Percentiles rank a stretch among this genome's conserved stretches.
phyloP scores from a whole-genome alignment of 2,329 filamentous ascomycete genomes.

The Epicoccum nigrum region DNA sequence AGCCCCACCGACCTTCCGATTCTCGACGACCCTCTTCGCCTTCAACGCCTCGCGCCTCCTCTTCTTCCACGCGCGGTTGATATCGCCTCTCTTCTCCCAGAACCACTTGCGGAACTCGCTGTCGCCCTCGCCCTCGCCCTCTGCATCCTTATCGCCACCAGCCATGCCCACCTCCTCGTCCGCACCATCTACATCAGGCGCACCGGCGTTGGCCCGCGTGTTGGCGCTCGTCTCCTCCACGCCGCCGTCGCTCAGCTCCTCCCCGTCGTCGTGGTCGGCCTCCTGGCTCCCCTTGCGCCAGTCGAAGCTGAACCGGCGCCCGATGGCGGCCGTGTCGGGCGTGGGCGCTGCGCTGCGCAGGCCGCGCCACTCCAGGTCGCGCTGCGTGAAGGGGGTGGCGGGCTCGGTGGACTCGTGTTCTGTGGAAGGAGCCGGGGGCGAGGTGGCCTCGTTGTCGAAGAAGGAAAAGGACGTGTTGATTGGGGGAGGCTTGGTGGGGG shows the following conservation, averaged over 20 bases:
- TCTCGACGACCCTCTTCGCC: conserved; percentile 64
- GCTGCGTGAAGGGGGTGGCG: conserved; percentile 81
- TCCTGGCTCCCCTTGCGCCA: conserved; percentile 50
- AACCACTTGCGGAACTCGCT: conserved; percentile 69
- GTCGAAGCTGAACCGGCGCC: conserved; percentile 64
- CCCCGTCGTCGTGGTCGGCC: conserved; percentile 48
- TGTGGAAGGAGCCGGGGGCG: background rate
- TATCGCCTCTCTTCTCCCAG: conserved; percentile 58
- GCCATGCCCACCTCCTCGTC: no score
- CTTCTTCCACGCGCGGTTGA: conserved; percentile 60
- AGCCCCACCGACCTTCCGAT: conserved; percentile 53
- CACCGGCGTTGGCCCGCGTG: no score
- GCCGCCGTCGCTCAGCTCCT: conserved; percentile 31
- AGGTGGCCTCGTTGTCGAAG: conserved; percentile 62
- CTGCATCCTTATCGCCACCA: conserved; percentile 18
- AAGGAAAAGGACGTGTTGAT: conserved; percentile 75
- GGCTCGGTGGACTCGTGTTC: conserved; percentile 57
- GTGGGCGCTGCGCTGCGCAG: conserved; percentile 91
- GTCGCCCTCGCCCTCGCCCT: conserved; percentile 49
- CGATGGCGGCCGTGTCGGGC: conserved; percentile 85
- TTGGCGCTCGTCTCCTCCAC: conserved; percentile 33
- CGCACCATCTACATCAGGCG: no score
- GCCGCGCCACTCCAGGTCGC: conserved; percentile 76
- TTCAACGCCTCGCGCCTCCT: conserved; percentile 65
- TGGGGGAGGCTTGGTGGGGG: conserved; percentile 44